Percentiles rank a stretch among this genome's conserved stretches.
Conservation (phyloP, 2,329 filamentous ascomycete genomes). For the Ascochyta rabiei region DNA sequence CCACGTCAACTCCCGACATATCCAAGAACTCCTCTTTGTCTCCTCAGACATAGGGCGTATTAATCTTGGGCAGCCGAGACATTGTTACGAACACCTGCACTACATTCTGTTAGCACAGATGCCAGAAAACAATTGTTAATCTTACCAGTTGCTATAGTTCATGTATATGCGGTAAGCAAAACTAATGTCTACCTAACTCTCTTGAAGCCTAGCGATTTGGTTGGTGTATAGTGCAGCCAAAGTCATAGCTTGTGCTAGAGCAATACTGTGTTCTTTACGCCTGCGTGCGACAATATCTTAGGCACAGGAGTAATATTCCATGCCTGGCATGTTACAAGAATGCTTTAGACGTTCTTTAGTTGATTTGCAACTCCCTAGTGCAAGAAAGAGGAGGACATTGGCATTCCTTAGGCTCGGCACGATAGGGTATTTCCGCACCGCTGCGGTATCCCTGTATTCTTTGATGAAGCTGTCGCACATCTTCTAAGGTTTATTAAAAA, state of each 20-base stretch:
- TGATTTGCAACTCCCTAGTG: background rate
- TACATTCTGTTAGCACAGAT: background rate
- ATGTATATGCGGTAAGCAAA: too few species aligned
- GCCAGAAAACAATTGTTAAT: background rate
- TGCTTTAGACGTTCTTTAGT: too few species aligned
- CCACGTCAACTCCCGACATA: background rate
- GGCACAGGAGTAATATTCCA: too few species aligned
- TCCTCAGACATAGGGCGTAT: background rate
- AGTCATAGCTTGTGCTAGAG: too few species aligned
- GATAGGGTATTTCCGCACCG: too few species aligned
- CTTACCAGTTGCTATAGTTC: background rate
- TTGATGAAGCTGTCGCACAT: background rate
- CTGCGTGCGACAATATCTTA: too few species aligned
- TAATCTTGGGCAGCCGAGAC: background rate
- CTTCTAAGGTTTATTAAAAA: background rate
- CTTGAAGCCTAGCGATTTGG: too few species aligned
- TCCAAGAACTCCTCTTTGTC: background rate
- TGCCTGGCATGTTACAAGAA: too few species aligned
- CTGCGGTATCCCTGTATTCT: background rate
- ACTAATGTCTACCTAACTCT: too few species aligned
- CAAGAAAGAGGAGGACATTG: background rate
- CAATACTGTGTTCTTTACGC: too few species aligned
- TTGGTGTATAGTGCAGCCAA: too few species aligned
- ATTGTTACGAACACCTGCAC: background rate
- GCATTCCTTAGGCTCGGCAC: background rate